Evolutionary conservation across 495 filamentous ascomycete species (phyloP).

Genomic region (Aspergillus cristatus): DNA sequence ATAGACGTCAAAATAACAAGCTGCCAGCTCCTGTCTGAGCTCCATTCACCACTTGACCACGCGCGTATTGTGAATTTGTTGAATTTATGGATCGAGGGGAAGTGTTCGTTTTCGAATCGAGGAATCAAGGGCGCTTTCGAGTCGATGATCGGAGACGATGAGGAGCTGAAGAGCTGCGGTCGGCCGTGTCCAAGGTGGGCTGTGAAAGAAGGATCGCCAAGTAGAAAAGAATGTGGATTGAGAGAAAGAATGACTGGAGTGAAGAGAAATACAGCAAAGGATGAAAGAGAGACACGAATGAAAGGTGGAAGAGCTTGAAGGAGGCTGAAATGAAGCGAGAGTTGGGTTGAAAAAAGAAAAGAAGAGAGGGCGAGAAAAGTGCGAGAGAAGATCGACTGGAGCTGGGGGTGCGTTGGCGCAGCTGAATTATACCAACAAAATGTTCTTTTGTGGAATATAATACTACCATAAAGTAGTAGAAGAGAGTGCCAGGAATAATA

Average conservation of each 20-base stretch:
- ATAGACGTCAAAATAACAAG: background rate
- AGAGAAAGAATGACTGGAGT: conserved; percentile 4
- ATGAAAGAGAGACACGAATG: conserved; percentile 3
- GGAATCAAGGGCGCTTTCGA: background rate
- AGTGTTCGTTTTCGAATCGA: background rate
- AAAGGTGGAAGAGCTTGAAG: conserved; percentile 3
- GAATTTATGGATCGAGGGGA: too few species aligned
- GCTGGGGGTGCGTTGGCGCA: too few species aligned
- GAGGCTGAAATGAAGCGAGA: conserved; percentile 7
- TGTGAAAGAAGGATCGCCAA: background rate
- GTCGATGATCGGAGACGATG: conserved; percentile 5
- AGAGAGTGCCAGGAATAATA: too few species aligned
- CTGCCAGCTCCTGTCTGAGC: background rate
- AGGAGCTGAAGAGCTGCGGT: background rate
- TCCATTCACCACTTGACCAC: background rate
- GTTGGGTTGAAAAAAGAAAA: conserved; percentile 4
- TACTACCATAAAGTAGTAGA: too few species aligned
- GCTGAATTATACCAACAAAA: too few species aligned
- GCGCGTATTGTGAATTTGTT: too few species aligned
- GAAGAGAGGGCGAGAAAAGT: background rate
- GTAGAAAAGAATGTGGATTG: background rate
- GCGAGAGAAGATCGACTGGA: background rate
- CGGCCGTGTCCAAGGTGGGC: conserved; percentile 6
- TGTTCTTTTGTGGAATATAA: too few species aligned
- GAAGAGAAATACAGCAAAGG: background rate